A percentile compares a stretch with the other conserved stretches of the same genome.
Evolutionary conservation across 495 filamentous ascomycete species (phyloP).

Genomic region (Daldinia childiae): DNA sequence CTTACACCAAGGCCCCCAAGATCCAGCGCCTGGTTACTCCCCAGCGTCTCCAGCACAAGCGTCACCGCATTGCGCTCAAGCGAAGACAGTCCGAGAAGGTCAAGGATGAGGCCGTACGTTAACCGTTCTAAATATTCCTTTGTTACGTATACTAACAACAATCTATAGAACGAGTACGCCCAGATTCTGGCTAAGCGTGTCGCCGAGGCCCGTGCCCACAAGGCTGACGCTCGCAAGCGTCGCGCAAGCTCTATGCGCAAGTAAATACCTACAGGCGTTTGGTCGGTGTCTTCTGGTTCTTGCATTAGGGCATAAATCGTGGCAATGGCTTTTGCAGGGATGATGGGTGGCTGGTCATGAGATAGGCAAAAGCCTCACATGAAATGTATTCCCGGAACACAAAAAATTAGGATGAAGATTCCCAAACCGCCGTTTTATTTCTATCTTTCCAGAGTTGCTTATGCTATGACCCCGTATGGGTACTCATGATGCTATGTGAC

Average conservation of each 20-base stretch:
- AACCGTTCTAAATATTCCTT: not conserved
- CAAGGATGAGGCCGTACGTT: conserved; percentile 97
- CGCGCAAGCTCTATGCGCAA: conserved; percentile 95
- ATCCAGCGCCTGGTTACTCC: conserved; percentile 99
- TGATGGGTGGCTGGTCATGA: conserved; percentile 35
- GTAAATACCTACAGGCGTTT: conserved; percentile 64
- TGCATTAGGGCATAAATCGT: conserved; percentile 51
- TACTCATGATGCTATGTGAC: conserved; percentile 28
- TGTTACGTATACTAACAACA: conserved; percentile 51
- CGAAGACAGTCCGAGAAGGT: conserved; percentile 91
- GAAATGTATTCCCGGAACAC: conserved; percentile 46
- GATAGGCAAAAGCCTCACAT: conserved; percentile 38
- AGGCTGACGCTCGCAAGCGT: conserved; percentile 92
- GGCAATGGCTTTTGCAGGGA: conserved; percentile 43
- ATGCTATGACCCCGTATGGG: not conserved
- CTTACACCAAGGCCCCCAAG: conserved; percentile 99
- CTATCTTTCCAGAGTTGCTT: not conserved
- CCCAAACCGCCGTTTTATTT: conserved; percentile 31
- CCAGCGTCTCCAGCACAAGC: conserved; percentile 99
- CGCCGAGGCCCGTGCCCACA: conserved; percentile 88
- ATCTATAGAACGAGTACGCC: conserved; percentile 83
- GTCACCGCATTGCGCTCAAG: conserved; percentile 96
- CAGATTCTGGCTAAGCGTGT: conserved; percentile 94
- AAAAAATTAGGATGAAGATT: conserved; percentile 46
- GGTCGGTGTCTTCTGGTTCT: conserved; percentile 52